These are phyloP conservation scores for Syzygium jambos DNA, from an alignment of 345 rosid species.

Conservation along the genomic window DNA sequence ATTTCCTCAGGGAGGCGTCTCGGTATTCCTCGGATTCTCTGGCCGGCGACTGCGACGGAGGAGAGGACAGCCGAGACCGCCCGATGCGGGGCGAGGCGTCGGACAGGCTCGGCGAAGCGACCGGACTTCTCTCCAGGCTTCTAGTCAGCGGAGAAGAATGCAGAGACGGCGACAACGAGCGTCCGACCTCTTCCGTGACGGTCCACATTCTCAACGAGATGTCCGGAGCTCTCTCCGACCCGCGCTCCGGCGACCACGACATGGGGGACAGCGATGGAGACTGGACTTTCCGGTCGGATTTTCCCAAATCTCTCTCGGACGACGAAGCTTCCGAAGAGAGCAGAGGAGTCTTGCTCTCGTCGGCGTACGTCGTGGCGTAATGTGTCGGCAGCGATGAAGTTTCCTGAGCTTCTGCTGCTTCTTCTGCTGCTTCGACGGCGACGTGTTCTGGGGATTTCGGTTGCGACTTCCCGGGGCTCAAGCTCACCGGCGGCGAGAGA, in stretches of 20 bases:
- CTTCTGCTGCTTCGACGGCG: not conserved
- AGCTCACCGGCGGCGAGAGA: conserved; percentile 72
- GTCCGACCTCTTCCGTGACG: not conserved
- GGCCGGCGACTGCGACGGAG: conserved; percentile 45
- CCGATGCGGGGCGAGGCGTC: not conserved
- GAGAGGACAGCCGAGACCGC: conserved; percentile 7
- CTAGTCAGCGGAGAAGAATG: not conserved
- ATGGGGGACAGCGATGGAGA: conserved; percentile 31
- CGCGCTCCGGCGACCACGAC: conserved; percentile 6
- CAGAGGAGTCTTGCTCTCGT: conserved; percentile 30
- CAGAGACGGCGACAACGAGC: conserved; percentile 1
- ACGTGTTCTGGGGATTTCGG: conserved; percentile 38
- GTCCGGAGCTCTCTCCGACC: conserved; percentile 17
- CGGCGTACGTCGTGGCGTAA: conserved; percentile 16
- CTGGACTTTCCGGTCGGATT: not conserved
- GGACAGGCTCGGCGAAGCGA: not conserved
- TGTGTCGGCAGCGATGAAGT: not conserved
- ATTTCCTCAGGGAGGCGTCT: conserved; percentile 3
- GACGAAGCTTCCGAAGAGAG: conserved; percentile 37
- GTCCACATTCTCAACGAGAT: conserved; percentile 20
- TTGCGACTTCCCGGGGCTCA: conserved; percentile 45
- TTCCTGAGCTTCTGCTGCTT: not conserved
- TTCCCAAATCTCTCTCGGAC: conserved; percentile 25
- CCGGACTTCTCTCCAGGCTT: not conserved
- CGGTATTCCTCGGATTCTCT: conserved; percentile 9